These are phyloP conservation scores for Ogataea wickerhamii DNA, from an alignment of 805 yeast genomes.

Conservation along the genomic window DNA sequence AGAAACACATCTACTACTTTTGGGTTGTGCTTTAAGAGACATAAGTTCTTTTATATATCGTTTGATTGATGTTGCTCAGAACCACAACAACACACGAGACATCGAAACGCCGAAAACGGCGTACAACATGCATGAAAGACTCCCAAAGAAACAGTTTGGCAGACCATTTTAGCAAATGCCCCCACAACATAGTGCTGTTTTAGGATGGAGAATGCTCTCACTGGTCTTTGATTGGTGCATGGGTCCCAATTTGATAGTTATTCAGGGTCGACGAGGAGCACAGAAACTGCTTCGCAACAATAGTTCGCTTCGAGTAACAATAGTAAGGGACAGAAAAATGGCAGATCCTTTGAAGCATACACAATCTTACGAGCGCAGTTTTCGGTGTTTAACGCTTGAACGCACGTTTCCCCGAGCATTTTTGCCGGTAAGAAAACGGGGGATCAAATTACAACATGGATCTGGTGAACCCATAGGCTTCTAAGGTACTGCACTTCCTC, in stretches of 20 bases:
- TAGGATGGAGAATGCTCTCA: too few species aligned
- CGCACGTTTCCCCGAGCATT: too few species aligned
- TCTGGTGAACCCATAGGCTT: too few species aligned
- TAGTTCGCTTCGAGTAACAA: neutral
- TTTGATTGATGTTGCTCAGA: too few species aligned
- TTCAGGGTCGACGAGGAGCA: neutral
- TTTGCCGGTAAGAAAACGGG: too few species aligned
- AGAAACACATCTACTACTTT: too few species aligned
- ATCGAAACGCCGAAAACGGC: neutral
- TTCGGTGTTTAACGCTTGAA: slow-evolving; percentile 7
- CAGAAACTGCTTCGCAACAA: slow-evolving; percentile 1
- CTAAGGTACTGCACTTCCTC: too few species aligned
- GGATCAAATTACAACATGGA: too few species aligned
- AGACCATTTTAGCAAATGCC: neutral
- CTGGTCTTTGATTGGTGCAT: too few species aligned
- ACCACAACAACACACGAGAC: neutral
- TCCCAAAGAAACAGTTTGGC: neutral
- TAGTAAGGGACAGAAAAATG: neutral
- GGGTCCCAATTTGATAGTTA: too few species aligned
- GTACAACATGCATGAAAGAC: neutral
- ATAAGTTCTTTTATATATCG: too few species aligned
- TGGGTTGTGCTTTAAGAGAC: too few species aligned
- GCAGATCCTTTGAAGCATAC: neutral
- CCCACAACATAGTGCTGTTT: neutral
- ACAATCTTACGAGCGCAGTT: slow-evolving; percentile 6